Evolutionary conservation across 495 filamentous ascomycete species (phyloP).

Genomic region (Immersiella caudata): DNA sequence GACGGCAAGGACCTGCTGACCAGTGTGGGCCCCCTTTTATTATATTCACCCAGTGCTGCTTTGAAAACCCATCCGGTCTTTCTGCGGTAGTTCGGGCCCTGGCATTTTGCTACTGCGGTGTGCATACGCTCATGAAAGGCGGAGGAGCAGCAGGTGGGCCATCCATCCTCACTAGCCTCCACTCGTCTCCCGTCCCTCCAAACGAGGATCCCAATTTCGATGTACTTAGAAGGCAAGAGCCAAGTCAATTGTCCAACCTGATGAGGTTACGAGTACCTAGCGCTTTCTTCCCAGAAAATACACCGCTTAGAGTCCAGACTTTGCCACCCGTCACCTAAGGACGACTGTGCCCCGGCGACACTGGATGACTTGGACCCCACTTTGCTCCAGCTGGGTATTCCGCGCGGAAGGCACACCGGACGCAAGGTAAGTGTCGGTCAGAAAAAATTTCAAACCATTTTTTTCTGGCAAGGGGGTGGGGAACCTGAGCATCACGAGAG

Average conservation of each 20-base stretch:
- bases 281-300: not conserved
- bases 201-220: not conserved
- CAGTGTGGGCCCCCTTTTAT: not conserved
- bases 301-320: not conserved
- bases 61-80: not conserved
- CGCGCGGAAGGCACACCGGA: not conserved
- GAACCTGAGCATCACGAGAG: too few relatives aligned
- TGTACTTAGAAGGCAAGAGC: not conserved
- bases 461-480: not conserved
- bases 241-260: not conserved
- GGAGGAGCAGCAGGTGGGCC: not conserved
- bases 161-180: not conserved
- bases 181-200: not conserved
- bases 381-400: not conserved
- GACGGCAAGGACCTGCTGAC: not conserved
- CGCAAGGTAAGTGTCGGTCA: not conserved
- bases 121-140: not conserved
- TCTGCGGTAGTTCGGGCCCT: not conserved
- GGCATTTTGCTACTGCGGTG: not conserved
- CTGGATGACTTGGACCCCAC: not conserved
- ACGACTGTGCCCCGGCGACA: not conserved
- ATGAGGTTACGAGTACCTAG: not conserved
- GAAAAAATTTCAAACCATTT: not conserved
- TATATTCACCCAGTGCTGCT: not conserved
- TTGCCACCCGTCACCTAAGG: not conserved